phyloP scores from a whole-genome alignment of 148 eudicot species.

The Persicaria maculosa region DNA sequence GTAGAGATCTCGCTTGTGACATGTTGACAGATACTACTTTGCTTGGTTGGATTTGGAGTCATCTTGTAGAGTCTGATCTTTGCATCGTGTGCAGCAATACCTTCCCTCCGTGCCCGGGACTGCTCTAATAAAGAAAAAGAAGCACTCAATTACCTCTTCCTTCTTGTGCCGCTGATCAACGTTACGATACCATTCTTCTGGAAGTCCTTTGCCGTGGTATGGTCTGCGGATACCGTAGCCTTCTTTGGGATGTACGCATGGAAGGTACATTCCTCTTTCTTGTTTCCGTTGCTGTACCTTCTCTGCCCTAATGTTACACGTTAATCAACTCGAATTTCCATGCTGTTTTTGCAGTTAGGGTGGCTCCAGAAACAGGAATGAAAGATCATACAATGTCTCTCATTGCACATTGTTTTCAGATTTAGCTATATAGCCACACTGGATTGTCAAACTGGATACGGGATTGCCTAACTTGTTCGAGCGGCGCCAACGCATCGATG shows the following conservation, averaged over 20 bases:
- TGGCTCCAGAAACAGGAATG: slow-evolving; percentile 65
- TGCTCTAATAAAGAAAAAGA: slow-evolving; percentile 95
- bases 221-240: slow-evolving; percentile 87
- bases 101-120: slow-evolving; percentile 95
- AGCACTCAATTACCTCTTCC: slow-evolving; percentile 92
- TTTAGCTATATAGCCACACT: no score
- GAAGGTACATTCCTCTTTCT: slow-evolving; percentile 48
- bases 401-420: background rate
- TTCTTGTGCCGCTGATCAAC: slow-evolving; percentile 73
- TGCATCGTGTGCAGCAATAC: slow-evolving; percentile 53
- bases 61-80: background rate
- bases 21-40: background rate
- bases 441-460: background rate
- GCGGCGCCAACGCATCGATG: background rate
- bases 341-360: slow-evolving; percentile 43
- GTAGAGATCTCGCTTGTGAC: slow-evolving; percentile 2
- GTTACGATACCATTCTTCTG: slow-evolving; percentile 81
- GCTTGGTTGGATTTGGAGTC: slow-evolving; percentile 1
- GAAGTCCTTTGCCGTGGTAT: slow-evolving; percentile 93
- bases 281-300: background rate
- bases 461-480: background rate
- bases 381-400: background rate
- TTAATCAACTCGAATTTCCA: background rate
- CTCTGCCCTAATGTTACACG: background rate
- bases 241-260: slow-evolving; percentile 92